Evolutionary conservation across 108 stramenopile species (phyloP), one percentile per base, ranked within the genome.

Genomic region (Schizochytrium sp.): DNA sequence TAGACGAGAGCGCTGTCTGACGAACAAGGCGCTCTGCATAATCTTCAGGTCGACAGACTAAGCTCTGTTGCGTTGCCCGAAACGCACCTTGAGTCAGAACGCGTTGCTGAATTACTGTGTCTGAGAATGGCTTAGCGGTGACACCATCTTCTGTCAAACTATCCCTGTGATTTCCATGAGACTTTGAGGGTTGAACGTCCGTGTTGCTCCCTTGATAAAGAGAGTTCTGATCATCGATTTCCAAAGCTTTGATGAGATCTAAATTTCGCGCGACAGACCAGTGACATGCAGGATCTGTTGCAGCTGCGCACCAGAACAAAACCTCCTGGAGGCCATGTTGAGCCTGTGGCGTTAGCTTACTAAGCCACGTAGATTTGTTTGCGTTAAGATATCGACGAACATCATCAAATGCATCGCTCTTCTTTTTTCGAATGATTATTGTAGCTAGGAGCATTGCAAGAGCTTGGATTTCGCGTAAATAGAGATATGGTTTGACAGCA

Each of bases 221-320:
- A 72, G 28, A 72, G 72, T 5, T 12, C n/a, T 7, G 12, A 28
- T 72, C 41, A 41, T 72, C 72, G 72, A 72, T n/a, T 15, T 55
- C 15, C 15, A 55, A 5, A 8, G 38, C 53, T 7, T 13, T 46
- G 76, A 83, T 47, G 10, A 83, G 47, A 28, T 83, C 76, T 13
- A 83, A 53, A 83, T 83, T 83, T 0, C 53, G 47, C 45, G 53
- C 45, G 40, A 55, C 55, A 5, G 19, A 53, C 76, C 76, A 83
- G 28, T 83, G 76, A 5, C 5, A 13, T 2, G 53, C 1, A 8
- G 76, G 76, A 40, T 83, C 50, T 10, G 76, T 53, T 5, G 53
- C 76, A 17, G 76, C 53, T 10, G 53, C 76, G 28, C 76, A 83
- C 76, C 50, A 55, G 15, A 83, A 8, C 5, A 55, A 42, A 83